Percentiles rank a stretch among this genome's conserved stretches.
Evolutionary conservation across 768 basidiomycete genomes (phyloP).

Genomic region (Coprinopsis sp.): DNA sequence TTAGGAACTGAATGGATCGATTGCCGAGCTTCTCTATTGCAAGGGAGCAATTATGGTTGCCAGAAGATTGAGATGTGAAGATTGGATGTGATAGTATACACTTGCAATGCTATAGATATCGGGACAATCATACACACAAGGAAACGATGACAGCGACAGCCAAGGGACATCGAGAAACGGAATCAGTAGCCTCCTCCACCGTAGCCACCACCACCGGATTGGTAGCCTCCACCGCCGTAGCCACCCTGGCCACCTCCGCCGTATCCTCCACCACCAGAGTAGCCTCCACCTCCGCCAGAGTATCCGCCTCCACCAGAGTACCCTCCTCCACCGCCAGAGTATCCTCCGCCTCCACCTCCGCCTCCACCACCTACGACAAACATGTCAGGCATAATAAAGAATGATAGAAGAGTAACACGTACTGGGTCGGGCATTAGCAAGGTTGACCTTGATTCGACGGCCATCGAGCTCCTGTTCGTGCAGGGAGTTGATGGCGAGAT

Average conservation of each 20-base stretch:
- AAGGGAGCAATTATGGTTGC: no score
- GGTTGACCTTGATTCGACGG: constrained; percentile 84
- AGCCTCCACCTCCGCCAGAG: constrained; percentile 23
- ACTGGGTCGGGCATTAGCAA: constrained; percentile 59
- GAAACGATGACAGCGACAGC: no score
- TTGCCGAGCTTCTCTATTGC: no score
- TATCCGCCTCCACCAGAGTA: constrained; percentile 22
- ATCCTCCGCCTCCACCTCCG: constrained; percentile 22
- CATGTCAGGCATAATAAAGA: neutral
- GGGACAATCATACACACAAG: no score
- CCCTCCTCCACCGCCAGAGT: constrained; percentile 18
- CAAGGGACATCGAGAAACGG: no score
- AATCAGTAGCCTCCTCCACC: constrained; percentile 13
- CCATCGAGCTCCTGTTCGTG: constrained; percentile 95
- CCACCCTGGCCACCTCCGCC: constrained; percentile 20
- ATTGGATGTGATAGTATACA: neutral
- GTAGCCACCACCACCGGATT: constrained; percentile 22
- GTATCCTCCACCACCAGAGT: constrained; percentile 15
- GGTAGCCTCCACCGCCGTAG: constrained; percentile 13
- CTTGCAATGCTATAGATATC: neutral
- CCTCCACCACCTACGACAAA: constrained; percentile 12
- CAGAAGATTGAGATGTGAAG: constrained; percentile 6
- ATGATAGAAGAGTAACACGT: constrained; percentile 1
- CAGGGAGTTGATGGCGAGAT: constrained; percentile 66
- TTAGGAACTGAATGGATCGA: no score